Percentiles rank a stretch among this genome's conserved stretches.
phyloP scores from a whole-genome alignment of 2,329 filamentous ascomycete species.

The Chaetomiaceae sp. region DNA sequence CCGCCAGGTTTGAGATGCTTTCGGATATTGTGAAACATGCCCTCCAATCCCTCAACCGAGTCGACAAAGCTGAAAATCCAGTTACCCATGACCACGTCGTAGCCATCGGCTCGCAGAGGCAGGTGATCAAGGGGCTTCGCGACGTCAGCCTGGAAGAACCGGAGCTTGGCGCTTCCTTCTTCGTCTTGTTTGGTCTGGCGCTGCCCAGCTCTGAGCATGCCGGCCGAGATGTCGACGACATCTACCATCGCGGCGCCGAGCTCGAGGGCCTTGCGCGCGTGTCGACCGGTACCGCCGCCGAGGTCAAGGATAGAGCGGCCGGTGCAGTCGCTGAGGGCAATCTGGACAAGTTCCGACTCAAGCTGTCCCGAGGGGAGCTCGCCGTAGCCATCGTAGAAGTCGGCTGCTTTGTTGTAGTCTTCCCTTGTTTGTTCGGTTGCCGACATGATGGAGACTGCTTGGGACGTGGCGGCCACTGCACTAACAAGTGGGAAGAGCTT shows the following conservation, averaged over 20 bases:
- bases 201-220: neutral
- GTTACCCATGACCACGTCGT: slow-evolving; percentile 23
- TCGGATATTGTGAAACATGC: slow-evolving; percentile 19
- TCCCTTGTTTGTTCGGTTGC: neutral
- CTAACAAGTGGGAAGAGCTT: too few species aligned
- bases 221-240: slow-evolving; percentile 6
- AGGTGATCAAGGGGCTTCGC: slow-evolving; percentile 14
- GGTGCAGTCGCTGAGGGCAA: neutral
- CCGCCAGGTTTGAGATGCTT: slow-evolving; percentile 21
- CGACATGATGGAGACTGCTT: too few species aligned
- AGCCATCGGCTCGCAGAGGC: slow-evolving; percentile 7
- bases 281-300: neutral
- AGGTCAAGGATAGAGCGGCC: neutral
- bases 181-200: neutral
- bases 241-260: slow-evolving; percentile 4
- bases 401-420: neutral
- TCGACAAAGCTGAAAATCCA: slow-evolving; percentile 22
- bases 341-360: neutral
- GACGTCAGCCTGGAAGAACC: slow-evolving; percentile 18
- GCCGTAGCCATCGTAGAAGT: neutral
- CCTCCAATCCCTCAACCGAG: slow-evolving; percentile 11
- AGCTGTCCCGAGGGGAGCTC: neutral
- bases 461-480: too few species aligned
- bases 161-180: neutral
- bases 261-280: slow-evolving; percentile 2